phyloP scores from a whole-genome alignment of 148 eudicot genomes.

The Dysphania ambrosioides region DNA sequence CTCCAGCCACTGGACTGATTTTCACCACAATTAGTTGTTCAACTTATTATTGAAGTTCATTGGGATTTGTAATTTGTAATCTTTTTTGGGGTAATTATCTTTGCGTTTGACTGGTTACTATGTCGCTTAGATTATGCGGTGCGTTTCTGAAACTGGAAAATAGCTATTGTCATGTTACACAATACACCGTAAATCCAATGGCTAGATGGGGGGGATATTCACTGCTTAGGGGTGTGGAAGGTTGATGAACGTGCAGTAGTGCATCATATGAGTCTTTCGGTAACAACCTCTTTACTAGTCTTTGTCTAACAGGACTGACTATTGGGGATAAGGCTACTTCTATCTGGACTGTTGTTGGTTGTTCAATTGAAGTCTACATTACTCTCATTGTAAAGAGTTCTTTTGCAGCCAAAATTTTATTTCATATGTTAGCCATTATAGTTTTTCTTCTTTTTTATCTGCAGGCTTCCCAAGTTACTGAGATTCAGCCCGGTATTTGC shows the following conservation, averaged over 20 bases:
- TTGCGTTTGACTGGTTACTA: neutral
- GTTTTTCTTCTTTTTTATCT: neutral
- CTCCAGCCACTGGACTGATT: neutral
- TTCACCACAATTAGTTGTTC: neutral
- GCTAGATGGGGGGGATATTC: neutral
- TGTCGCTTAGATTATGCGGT: neutral
- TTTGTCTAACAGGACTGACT: no score
- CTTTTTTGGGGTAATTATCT: no score
- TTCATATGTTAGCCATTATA: neutral
- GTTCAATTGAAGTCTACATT: neutral
- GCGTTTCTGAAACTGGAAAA: neutral
- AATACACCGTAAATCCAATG: neutral
- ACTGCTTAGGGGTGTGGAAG: neutral
- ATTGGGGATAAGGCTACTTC: no score
- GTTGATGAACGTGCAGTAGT: neutral
- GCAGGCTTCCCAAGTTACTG: slow-evolving; percentile 53
- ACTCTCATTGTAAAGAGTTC: neutral
- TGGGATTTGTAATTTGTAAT: neutral
- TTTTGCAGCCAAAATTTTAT: neutral
- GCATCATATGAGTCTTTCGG: neutral
- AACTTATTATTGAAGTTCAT: neutral
- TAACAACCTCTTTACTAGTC: neutral
- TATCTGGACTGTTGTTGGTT: neutral
- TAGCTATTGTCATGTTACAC: no score
- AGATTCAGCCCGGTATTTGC: slow-evolving; percentile 55